These are phyloP conservation scores for Sporothrix sp. DNA, from an alignment of 2,329 filamentous ascomycete species.

Conservation along the genomic window DNA sequence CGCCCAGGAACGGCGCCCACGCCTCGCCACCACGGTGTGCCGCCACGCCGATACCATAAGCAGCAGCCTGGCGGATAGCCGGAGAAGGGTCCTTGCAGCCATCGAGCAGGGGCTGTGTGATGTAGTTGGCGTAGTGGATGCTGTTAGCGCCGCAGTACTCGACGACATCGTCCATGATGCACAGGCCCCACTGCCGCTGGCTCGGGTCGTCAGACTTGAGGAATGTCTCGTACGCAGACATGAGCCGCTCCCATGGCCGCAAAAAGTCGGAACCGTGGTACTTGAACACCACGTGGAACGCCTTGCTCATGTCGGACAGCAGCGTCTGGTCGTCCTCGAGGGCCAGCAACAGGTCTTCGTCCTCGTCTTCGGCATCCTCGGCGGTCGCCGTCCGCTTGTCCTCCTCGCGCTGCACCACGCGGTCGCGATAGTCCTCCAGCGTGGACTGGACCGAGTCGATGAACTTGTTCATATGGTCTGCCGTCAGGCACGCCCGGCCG, in stretches of 20 bases:
- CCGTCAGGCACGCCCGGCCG: constrained; percentile 70
- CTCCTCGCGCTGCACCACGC: constrained; percentile 73
- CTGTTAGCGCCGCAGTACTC: constrained; percentile 91
- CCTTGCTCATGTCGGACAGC: constrained; percentile 99
- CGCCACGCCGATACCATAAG: constrained; percentile 91
- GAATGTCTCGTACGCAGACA: constrained; percentile 78
- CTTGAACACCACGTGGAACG: constrained; percentile 98
- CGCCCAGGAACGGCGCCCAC: constrained; percentile 81
- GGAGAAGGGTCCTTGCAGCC: constrained; percentile 80
- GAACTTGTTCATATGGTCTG: constrained; percentile 74
- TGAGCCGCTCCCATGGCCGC: constrained; percentile 74
- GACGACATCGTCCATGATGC: constrained; percentile 95
- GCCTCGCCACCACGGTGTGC: constrained; percentile 81
- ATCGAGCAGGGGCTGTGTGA: constrained; percentile 75
- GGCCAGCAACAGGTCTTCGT: constrained; percentile 76
- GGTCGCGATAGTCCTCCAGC: constrained; percentile 84
- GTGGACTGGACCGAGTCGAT: constrained; percentile 78
- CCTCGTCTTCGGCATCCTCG: constrained; percentile 80
- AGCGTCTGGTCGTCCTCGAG: constrained; percentile 97
- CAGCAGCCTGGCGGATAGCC: constrained; percentile 82
- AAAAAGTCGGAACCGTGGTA: constrained; percentile 82
- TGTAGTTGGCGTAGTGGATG: constrained; percentile 75
- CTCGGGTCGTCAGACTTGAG: constrained; percentile 74
- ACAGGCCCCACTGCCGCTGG: constrained; percentile 96
- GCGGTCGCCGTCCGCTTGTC: constrained; percentile 63